Percentiles rank a stretch among this genome's conserved stretches.
phyloP scores from a whole-genome alignment of 2,329 filamentous ascomycete genomes.

The Fusarium compactum region DNA sequence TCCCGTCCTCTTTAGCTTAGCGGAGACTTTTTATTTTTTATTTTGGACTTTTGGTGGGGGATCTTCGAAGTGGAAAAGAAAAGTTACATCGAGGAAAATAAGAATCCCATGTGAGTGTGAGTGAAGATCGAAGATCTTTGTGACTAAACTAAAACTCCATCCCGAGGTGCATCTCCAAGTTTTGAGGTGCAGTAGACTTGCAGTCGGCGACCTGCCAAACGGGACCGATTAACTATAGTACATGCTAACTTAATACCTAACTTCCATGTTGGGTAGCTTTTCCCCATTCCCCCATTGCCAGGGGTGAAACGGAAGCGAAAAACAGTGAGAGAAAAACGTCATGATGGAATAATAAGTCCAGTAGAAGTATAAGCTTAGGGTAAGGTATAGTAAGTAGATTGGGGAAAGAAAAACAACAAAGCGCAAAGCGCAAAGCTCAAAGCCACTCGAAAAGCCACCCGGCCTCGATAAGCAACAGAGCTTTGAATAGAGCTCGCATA shows the following conservation, averaged over 20 bases:
- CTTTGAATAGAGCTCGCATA: neutral
- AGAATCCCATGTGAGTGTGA: slow-evolving; percentile 9
- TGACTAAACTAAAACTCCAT: slow-evolving; percentile 2
- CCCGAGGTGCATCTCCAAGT: neutral
- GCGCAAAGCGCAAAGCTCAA: slow-evolving; percentile 8
- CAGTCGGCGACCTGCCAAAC: neutral
- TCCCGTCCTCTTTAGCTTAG: slow-evolving; percentile 29
- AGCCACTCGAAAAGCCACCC: neutral
- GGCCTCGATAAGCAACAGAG: neutral
- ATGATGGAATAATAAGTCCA: slow-evolving; percentile 15
- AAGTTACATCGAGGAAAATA: slow-evolving; percentile 5
- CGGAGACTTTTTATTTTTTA: slow-evolving; percentile 17
- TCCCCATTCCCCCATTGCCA: slow-evolving; percentile 29
- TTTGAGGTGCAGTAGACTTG: slow-evolving; percentile 6
- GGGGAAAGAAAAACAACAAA: slow-evolving; percentile 36
- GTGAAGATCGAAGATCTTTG: neutral
- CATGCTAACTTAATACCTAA: neutral
- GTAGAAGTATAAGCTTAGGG: slow-evolving; percentile 24
- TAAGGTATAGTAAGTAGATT: slow-evolving; percentile 21
- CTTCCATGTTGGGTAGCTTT: neutral
- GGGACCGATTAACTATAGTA: neutral
- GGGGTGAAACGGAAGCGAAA: slow-evolving; percentile 33
- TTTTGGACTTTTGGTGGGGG: slow-evolving; percentile 21
- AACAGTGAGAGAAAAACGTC: slow-evolving; percentile 28
- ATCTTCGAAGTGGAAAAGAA: slow-evolving; percentile 24